These are phyloP conservation scores for Omphalotus guepiniiformis DNA, from an alignment of 768 basidiomycete species.

Conservation along the genomic window DNA sequence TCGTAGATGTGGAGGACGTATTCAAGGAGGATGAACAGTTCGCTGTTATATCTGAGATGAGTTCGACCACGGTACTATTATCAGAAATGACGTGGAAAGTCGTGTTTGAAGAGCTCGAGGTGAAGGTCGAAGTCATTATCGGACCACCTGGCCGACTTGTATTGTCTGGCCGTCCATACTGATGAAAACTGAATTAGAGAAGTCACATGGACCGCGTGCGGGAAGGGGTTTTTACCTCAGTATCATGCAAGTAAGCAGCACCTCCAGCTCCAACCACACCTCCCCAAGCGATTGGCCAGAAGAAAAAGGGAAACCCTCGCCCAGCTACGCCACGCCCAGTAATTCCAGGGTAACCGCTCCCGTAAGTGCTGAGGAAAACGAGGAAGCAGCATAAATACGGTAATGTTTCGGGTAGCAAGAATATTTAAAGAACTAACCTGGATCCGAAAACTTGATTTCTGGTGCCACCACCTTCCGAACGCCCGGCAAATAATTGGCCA, in stretches of 20 bases:
- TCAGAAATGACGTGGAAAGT: conserved; percentile 33
- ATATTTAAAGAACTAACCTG: conserved; percentile 20
- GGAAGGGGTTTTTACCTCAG: conserved; percentile 27
- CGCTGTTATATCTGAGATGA: conserved; percentile 25
- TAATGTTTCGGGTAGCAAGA: neutral
- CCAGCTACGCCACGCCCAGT: conserved; percentile 30
- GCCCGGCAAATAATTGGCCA: conserved; percentile 27
- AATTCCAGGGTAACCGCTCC: conserved; percentile 44
- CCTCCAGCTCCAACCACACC: conserved; percentile 16
- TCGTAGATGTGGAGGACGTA: conserved; percentile 20
- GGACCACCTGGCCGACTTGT: conserved; percentile 31
- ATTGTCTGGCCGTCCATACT: conserved; percentile 32
- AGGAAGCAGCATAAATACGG: conserved; percentile 2
- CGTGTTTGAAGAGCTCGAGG: conserved; percentile 21
- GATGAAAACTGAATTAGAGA: neutral
- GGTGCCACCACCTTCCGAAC: conserved; percentile 35
- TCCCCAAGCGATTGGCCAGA: conserved; percentile 44
- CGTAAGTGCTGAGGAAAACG: conserved; percentile 31
- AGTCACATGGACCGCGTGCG: neutral
- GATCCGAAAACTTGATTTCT: conserved; percentile 30
- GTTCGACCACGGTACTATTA: conserved; percentile 28
- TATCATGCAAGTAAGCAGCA: conserved; percentile 26
- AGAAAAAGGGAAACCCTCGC: conserved; percentile 42
- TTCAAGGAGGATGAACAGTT: conserved; percentile 31
- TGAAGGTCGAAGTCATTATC: conserved; percentile 26